These are phyloP conservation scores for Pichia paraexigua DNA, from an alignment of 805 yeast species.

Conservation along the genomic window DNA sequence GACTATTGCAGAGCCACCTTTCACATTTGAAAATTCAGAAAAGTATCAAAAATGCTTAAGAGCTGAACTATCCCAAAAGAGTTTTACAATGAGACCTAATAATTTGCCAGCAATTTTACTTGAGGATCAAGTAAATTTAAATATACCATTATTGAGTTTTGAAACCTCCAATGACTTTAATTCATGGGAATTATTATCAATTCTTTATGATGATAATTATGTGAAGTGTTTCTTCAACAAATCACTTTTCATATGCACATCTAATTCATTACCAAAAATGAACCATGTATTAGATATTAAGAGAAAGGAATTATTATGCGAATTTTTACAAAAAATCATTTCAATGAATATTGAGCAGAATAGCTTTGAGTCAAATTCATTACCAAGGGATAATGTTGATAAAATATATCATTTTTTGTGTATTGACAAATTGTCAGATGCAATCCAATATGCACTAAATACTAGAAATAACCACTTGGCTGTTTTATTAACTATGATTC, in stretches of 20 bases:
- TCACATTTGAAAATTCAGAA: conserved; percentile 5
- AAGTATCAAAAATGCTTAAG: conserved; percentile 10
- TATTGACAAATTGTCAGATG: conserved; percentile 51
- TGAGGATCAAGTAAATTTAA: conserved; percentile 26
- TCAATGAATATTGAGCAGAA: conserved; percentile 29
- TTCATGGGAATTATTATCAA: conserved; percentile 51
- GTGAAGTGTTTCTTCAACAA: conserved; percentile 12
- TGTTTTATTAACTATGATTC: conserved; percentile 57
- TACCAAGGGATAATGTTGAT: conserved; percentile 37
- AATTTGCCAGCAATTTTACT: conserved; percentile 32
- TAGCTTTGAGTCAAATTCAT: conserved; percentile 3
- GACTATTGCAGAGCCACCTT: conserved; percentile 3
- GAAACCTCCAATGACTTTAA: conserved; percentile 11
- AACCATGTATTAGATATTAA: conserved; percentile 16
- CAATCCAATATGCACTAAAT: conserved; percentile 53
- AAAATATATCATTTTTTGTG: conserved; percentile 42
- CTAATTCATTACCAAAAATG: conserved; percentile 7
- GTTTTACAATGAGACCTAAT: conserved; percentile 16
- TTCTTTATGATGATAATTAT: conserved; percentile 45
- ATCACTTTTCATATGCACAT: background rate
- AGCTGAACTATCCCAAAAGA: conserved; percentile 10
- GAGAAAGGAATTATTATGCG: conserved; percentile 40
- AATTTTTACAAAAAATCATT: conserved; percentile 50
- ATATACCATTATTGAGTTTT: conserved; percentile 19
- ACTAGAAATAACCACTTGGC: conserved; percentile 64